These are phyloP conservation scores for Oryza australiensis DNA, from an alignment of 176 grass and related monocot species.

Conservation along the genomic window DNA sequence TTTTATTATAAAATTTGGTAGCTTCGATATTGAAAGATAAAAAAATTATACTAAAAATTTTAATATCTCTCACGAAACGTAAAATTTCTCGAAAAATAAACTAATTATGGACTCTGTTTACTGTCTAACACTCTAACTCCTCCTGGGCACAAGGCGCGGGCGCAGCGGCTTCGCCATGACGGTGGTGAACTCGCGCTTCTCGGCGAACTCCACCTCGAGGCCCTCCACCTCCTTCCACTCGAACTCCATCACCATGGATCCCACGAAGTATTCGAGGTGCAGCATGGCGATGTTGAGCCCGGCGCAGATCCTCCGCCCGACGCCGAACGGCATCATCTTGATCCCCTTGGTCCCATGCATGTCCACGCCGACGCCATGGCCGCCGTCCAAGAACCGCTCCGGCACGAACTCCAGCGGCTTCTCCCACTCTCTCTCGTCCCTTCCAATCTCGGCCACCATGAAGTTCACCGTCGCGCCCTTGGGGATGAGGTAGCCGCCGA, in stretches of 20 bases:
- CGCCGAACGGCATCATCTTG: constrained; percentile 68
- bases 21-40: no score
- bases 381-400: constrained; percentile 58
- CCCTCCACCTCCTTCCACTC: constrained; percentile 41
- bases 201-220: constrained; percentile 41
- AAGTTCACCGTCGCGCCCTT: constrained; percentile 61
- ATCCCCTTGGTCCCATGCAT: constrained; percentile 40
- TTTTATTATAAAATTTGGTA: no score
- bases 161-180: constrained; percentile 58
- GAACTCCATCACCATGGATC: constrained; percentile 49
- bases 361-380: constrained; percentile 46
- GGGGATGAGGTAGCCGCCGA: constrained; percentile 56
- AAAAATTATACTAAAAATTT: no score
- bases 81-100: no score
- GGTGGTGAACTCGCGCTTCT: constrained; percentile 41
- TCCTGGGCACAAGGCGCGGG: constrained; percentile 13
- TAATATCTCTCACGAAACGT: no score
- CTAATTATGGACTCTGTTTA: neutral
- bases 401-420: constrained; percentile 51
- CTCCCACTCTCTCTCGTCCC: constrained; percentile 52
- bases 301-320: constrained; percentile 45
- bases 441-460: constrained; percentile 57
- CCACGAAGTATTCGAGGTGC: constrained; percentile 60
- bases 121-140: neutral
- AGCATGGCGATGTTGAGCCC: constrained; percentile 41